A percentile compares a stretch with the other conserved stretches of the same genome.
Conservation (phyloP, 2,329 filamentous ascomycete genomes). For the Seiridium unicorne region DNA sequence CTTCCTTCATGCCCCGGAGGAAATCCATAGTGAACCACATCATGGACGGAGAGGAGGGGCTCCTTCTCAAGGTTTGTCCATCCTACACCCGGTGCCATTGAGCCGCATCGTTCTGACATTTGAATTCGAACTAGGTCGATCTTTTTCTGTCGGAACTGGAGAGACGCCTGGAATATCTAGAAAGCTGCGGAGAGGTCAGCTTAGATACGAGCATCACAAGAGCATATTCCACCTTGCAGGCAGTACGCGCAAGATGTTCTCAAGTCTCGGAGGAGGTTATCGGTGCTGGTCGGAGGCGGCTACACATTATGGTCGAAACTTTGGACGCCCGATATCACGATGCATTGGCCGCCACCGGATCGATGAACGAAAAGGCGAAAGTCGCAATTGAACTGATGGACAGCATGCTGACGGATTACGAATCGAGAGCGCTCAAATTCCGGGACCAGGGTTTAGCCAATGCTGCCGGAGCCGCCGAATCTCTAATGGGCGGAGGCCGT, state of each 20-base stretch:
- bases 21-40: constrained; percentile 59
- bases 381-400: constrained; percentile 87
- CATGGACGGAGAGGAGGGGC: constrained; percentile 61
- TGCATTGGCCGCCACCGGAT: constrained; percentile 78
- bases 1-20: constrained; percentile 52
- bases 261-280: constrained; percentile 88
- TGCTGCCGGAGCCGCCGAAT: constrained; percentile 65
- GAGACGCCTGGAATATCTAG: constrained; percentile 80
- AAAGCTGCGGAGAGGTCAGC: constrained; percentile 80
- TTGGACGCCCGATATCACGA: constrained; percentile 86
- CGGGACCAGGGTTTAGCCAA: constrained; percentile 71
- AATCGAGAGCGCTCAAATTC: constrained; percentile 76
- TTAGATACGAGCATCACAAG: constrained; percentile 81
- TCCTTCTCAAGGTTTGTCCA: constrained; percentile 52
- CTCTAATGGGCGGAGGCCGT: constrained; percentile 74
- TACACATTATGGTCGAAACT: constrained; percentile 89
- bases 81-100: not conserved
- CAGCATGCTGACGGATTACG: constrained; percentile 79
- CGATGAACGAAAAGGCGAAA: constrained; percentile 86
- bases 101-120: not conserved
- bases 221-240: constrained; percentile 81
- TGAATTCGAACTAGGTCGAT: constrained; percentile 56
- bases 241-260: constrained; percentile 84
- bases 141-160: constrained; percentile 84
- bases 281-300: constrained; percentile 78